These are phyloP conservation scores for Cyclostephanos invisitatus DNA, from an alignment of 108 stramenopile species.

Conservation along the genomic window DNA sequence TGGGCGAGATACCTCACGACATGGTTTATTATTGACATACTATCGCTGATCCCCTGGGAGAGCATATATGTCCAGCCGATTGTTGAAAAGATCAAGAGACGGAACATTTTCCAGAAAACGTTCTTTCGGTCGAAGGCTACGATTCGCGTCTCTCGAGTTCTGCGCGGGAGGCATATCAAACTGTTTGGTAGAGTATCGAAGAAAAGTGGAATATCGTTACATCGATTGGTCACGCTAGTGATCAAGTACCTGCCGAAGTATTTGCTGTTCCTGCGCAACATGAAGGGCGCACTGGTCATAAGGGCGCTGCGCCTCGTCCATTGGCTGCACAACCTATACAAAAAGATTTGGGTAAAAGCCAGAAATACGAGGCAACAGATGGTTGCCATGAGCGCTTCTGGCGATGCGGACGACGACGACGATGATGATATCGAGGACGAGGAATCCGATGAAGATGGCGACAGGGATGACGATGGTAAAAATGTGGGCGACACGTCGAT, in stretches of 20 bases:
- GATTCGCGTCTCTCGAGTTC: constrained; percentile 63
- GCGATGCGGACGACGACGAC: constrained; percentile 8
- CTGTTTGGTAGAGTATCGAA: constrained; percentile 73
- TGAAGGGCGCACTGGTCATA: constrained; percentile 71
- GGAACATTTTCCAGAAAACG: constrained; percentile 66
- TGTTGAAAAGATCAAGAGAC: constrained; percentile 75
- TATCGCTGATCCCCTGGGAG: constrained; percentile 82
- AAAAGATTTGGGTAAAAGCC: constrained; percentile 53
- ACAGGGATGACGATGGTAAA: constrained; percentile 19
- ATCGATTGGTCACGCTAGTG: constrained; percentile 60
- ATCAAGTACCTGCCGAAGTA: constrained; percentile 90
- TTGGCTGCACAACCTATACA: constrained; percentile 66
- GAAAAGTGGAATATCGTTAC: constrained; percentile 61
- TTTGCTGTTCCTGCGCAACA: constrained; percentile 74
- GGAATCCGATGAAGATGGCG: not conserved
- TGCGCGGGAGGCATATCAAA: constrained; percentile 75
- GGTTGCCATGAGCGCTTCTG: not conserved
- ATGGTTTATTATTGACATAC: constrained; percentile 82
- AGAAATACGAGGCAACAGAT: constrained; percentile 25
- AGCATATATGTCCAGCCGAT: constrained; percentile 73
- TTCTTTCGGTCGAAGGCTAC: constrained; percentile 85
- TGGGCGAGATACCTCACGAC: constrained; percentile 86
- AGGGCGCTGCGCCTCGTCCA: constrained; percentile 71
- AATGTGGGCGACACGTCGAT: constrained; percentile 19
- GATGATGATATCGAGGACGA: constrained; percentile 16